phyloP scores from a whole-genome alignment of 2,329 filamentous ascomycete species.

The Colletotrichum plurivorum region DNA sequence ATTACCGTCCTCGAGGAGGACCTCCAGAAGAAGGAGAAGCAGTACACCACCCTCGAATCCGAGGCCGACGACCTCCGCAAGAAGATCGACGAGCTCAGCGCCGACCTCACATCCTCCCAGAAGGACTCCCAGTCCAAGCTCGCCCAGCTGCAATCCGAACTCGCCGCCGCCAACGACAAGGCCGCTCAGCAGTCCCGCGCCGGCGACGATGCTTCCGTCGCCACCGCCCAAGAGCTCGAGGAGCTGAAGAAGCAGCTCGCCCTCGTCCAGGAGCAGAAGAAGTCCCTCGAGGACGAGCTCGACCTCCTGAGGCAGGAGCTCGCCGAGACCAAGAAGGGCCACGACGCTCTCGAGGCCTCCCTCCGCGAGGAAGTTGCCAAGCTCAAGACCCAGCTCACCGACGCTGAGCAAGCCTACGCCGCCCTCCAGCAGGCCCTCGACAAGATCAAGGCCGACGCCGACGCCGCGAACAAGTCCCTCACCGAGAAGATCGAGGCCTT shows the following conservation, averaged over 20 bases:
- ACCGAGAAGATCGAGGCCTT: slow-evolving; percentile 48
- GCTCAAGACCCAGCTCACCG: slow-evolving; percentile 52
- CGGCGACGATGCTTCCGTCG: slow-evolving; percentile 45
- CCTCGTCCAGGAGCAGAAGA: slow-evolving; percentile 49
- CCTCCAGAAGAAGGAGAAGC: slow-evolving; percentile 55
- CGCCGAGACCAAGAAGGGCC: slow-evolving; percentile 52
- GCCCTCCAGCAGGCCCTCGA: slow-evolving; percentile 48
- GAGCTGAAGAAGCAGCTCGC: slow-evolving; percentile 47
- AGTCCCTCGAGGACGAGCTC: slow-evolving; percentile 51
- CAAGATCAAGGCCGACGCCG: slow-evolving; percentile 51
- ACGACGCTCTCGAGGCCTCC: slow-evolving; percentile 49
- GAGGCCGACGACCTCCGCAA: slow-evolving; percentile 55
- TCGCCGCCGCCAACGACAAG: slow-evolving; percentile 47
- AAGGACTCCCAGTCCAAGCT: slow-evolving; percentile 51
- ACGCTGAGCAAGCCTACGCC: slow-evolving; percentile 50
- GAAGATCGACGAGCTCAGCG: slow-evolving; percentile 54
- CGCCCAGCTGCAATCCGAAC: slow-evolving; percentile 52
- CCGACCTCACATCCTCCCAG: slow-evolving; percentile 47
- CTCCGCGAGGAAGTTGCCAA: slow-evolving; percentile 49
- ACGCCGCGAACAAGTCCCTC: slow-evolving; percentile 46
- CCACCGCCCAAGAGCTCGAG: slow-evolving; percentile 43
- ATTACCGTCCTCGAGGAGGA: slow-evolving; percentile 51
- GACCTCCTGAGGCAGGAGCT: slow-evolving; percentile 50
- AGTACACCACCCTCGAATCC: slow-evolving; percentile 49
- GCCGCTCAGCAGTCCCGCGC: slow-evolving; percentile 43